Evolutionary conservation across 495 filamentous ascomycete genomes (phyloP).

Genomic region (Neurospora pannonica): DNA sequence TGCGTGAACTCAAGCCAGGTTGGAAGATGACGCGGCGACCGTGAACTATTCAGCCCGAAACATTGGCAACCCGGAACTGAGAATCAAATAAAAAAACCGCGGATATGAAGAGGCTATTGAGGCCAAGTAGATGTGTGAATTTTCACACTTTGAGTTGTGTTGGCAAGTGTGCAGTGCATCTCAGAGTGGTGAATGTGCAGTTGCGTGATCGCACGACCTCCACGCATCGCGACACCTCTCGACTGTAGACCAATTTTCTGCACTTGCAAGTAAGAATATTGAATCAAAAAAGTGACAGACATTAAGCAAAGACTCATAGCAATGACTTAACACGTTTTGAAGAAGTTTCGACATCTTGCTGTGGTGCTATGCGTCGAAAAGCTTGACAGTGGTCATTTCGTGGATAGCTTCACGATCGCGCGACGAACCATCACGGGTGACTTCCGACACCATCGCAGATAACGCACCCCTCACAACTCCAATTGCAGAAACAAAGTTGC

Average conservation of each 20-base stretch:
- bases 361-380: not conserved
- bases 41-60: not conserved
- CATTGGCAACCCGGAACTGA: not conserved
- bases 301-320: not conserved
- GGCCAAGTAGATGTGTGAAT: not conserved
- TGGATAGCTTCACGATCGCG: slow-evolving; percentile 34
- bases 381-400: slow-evolving; percentile 1
- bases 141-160: not conserved
- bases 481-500: slow-evolving; percentile 2
- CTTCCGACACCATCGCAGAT: slow-evolving; percentile 5
- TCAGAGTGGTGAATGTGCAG: not conserved
- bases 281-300: not conserved
- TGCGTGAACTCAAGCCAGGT: not conserved
- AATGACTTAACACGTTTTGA: not conserved
- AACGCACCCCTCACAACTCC: not conserved
- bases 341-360: not conserved
- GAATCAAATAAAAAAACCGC: too few relatives aligned
- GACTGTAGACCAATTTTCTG: not conserved
- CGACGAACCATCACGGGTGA: slow-evolving; percentile 15
- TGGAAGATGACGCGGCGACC: not conserved
- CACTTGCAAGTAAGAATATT: not conserved
- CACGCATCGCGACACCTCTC: not conserved
- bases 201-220: not conserved
- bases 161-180: not conserved
- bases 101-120: not conserved